Percentiles rank a stretch among this genome's conserved stretches.
Evolutionary conservation across 2,329 filamentous ascomycete species (phyloP).

Genomic region (Drechslerella coelobrocha): DNA sequence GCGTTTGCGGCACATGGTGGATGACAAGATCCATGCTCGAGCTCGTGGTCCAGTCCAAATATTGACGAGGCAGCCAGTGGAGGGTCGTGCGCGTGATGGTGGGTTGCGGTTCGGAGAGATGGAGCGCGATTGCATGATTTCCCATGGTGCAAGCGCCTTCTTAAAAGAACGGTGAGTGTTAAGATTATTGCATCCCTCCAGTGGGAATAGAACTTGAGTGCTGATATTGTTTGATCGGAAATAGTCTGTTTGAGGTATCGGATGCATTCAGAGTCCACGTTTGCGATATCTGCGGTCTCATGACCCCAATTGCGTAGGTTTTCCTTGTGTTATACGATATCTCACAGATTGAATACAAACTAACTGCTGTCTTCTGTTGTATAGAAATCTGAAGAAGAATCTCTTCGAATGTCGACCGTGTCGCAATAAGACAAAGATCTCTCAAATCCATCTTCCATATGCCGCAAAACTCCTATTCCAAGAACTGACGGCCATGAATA

Average conservation of each 20-base stretch:
- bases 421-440: constrained; percentile 99
- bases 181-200: not conserved
- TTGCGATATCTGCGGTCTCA: constrained; percentile 97
- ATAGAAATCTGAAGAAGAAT: constrained; percentile 88
- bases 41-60: constrained; percentile 96
- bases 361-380: constrained; percentile 54
- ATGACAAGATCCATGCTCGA: constrained; percentile 99
- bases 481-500: constrained; percentile 97
- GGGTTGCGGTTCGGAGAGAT: constrained; percentile 99
- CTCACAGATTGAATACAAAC: constrained; percentile 20
- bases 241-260: constrained; percentile 87
- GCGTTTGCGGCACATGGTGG: constrained; percentile 97
- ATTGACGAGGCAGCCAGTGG: constrained; percentile 93
- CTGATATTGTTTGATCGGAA: not conserved
- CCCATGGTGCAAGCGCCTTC: constrained; percentile 96
- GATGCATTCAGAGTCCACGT: constrained; percentile 98
- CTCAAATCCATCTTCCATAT: constrained; percentile 96
- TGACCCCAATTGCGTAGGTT: constrained; percentile 98
- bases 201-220: not conserved
- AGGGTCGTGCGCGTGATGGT: constrained; percentile 97
- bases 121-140: constrained; percentile 99
- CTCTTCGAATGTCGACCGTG: constrained; percentile 96
- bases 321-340: constrained; percentile 19
- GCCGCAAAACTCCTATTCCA: constrained; percentile 98
- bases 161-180: constrained; percentile 74